Evolutionary conservation across 441 rosid genomes (phyloP).

Genomic region (Manihot esculenta): DNA sequence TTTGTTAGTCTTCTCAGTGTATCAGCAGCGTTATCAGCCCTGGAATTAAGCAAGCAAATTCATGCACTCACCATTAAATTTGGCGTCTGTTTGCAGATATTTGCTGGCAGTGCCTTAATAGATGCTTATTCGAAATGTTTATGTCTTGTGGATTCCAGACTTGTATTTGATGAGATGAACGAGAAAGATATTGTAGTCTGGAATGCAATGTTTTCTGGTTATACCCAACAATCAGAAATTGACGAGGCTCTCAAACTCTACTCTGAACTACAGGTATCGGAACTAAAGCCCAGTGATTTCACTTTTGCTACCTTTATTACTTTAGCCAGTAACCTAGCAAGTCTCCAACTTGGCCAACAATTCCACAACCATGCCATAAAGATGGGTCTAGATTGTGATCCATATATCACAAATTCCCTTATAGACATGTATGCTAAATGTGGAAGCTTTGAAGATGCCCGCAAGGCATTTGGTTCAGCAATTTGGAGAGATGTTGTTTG

Average conservation of each 20-base stretch:
- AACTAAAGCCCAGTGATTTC: slow-evolving; percentile 52
- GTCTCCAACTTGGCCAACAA: slow-evolving; percentile 60
- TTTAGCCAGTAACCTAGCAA: slow-evolving; percentile 59
- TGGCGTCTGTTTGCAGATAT: slow-evolving; percentile 45
- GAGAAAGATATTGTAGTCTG: slow-evolving; percentile 71
- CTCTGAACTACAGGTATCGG: slow-evolving; percentile 42
- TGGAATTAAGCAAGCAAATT: slow-evolving; percentile 58
- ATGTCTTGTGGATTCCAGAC: slow-evolving; percentile 52
- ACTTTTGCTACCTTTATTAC: slow-evolving; percentile 63
- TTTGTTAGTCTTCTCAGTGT: slow-evolving; percentile 69
- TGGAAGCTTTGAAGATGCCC: slow-evolving; percentile 58
- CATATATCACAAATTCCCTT: slow-evolving; percentile 53
- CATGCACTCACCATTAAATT: slow-evolving; percentile 57
- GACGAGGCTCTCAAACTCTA: slow-evolving; percentile 65
- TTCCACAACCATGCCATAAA: slow-evolving; percentile 58
- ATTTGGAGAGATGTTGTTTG: slow-evolving; percentile 49
- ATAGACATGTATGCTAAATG: slow-evolving; percentile 80
- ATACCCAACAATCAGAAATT: slow-evolving; percentile 51
- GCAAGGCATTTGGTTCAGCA: slow-evolving; percentile 42
- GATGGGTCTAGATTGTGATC: slow-evolving; percentile 45
- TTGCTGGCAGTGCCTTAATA: slow-evolving; percentile 59
- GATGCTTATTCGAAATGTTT: slow-evolving; percentile 64
- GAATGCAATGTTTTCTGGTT: slow-evolving; percentile 70
- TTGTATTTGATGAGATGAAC: slow-evolving; percentile 55
- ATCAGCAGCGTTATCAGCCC: slow-evolving; percentile 45